Evolutionary conservation across 2,329 filamentous ascomycete species (phyloP).

Genomic region (Alternaria rosae): DNA sequence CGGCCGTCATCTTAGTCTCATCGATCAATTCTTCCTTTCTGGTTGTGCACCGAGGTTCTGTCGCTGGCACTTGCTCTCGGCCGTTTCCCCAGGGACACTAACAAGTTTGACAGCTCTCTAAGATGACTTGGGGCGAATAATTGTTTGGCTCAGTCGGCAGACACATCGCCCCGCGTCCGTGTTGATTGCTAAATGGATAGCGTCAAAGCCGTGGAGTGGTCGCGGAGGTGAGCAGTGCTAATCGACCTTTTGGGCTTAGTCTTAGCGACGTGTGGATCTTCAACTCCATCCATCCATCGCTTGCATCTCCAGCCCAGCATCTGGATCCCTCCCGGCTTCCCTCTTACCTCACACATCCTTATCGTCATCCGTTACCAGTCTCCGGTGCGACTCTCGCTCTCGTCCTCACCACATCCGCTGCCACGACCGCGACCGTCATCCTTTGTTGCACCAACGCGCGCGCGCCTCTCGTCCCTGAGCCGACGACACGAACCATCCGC

Average conservation of each 20-base stretch:
- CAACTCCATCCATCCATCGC: constrained; percentile 13
- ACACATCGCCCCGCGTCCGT: constrained; percentile 19
- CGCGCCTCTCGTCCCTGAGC: constrained; percentile 32
- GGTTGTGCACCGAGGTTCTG: not conserved
- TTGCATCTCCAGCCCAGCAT: constrained; percentile 20
- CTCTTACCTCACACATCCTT: constrained; percentile 19
- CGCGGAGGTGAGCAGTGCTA: constrained; percentile 17
- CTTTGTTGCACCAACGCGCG: constrained; percentile 33
- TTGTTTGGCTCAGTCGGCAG: constrained; percentile 11
- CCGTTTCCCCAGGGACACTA: not conserved
- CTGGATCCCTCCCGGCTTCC: constrained; percentile 13
- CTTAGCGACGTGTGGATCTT: constrained; percentile 15
- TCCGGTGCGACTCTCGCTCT: constrained; percentile 13
- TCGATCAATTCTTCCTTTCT: not conserved
- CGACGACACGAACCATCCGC: constrained; percentile 35
- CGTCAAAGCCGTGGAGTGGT: constrained; percentile 23
- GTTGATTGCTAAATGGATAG: constrained; percentile 12
- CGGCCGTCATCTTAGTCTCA: not conserved
- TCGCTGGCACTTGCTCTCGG: not conserved
- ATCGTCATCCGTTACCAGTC: constrained; percentile 19
- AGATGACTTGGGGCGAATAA: not conserved
- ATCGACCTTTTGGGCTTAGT: constrained; percentile 17
- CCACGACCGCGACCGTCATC: constrained; percentile 16
- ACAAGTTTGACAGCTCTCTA: constrained; percentile 5
- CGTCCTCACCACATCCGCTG: constrained; percentile 11